phyloP scores from a whole-genome alignment of 192 early-diverging fungal species.

The Geranomyces michiganensis region DNA sequence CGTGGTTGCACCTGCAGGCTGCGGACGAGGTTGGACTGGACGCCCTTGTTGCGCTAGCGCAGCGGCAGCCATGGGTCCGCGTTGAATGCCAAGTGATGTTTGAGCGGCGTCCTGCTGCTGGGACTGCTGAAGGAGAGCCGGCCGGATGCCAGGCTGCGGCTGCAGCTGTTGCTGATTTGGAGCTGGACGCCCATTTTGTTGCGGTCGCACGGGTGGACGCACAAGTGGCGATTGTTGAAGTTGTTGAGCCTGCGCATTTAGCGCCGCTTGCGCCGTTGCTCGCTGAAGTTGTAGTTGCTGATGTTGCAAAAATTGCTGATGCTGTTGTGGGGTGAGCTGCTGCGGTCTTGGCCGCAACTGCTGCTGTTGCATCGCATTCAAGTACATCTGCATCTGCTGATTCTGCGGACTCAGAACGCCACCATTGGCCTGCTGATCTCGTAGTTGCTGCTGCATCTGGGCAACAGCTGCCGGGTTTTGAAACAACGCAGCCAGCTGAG shows the following conservation, averaged over 20 bases:
- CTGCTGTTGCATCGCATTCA: neutral
- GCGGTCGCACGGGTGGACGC: neutral
- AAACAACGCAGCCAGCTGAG: neutral
- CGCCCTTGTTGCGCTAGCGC: neutral
- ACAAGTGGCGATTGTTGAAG: neutral
- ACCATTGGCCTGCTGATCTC: conserved; percentile 1
- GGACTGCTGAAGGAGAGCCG: neutral
- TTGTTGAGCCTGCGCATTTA: neutral
- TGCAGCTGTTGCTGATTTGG: neutral
- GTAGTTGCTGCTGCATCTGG: conserved; percentile 13
- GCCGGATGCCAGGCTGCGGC: neutral
- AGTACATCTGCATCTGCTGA: conserved; percentile 6
- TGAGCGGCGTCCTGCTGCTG: neutral
- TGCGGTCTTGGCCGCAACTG: neutral
- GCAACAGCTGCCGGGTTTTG: neutral
- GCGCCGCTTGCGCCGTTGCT: neutral
- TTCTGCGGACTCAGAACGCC: neutral
- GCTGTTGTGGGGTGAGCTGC: conserved; percentile 6
- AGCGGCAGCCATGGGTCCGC: neutral
- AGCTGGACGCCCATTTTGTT: neutral
- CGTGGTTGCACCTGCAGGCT: neutral
- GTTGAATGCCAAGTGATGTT: neutral
- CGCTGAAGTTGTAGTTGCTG: conserved; percentile 4
- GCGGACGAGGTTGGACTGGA: neutral
- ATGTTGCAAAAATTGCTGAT: conserved; percentile 4